Evolutionary conservation across 345 rosid genomes (phyloP), one percentile per base, ranked within the genome.

Genomic region (Hevea brasiliensis): DNA sequence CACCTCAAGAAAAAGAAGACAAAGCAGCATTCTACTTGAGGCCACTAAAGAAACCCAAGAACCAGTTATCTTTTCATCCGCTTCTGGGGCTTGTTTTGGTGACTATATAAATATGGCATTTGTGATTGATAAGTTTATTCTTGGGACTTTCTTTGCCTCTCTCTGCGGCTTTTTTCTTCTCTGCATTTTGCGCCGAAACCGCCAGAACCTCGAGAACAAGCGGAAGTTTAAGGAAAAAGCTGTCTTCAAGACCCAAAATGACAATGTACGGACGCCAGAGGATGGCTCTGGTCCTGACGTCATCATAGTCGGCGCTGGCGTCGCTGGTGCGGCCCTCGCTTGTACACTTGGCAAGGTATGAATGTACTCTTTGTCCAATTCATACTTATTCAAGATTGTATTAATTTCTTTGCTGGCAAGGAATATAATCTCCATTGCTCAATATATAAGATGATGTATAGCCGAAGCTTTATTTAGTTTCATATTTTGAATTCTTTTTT

Each of bases 281-380:
- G 63, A 56, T 26, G 82, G 24, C 17, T 41, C 74, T 3, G 83
- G 60, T 42, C 45, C 71, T 0, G 96, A 90, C 79, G 81, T 88
- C 40, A 87, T 92, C 77, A 79, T 92, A 45, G 91, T 90, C 10
- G 96, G 97, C 8, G 97, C 96, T 14, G 94, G 97, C 14, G 97
- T 92, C 20, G 96, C 96, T 15, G 97, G 97, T 17, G 83, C 96
- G 1, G 94, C 98, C 53, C 89, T 89, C 13, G 94, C 98, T 76
- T 72, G 84, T 69, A 87, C 98, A 3, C 94, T 92, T 65, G 97
- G 92, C 58, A 90, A 87, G 87, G 98, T 86, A 26, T 8, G 17
- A 9, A 6, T 59, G 41, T 1, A 1, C 18, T 29, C 17, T 41
- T 21, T 32, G 37, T 32, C 37, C 37, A 32, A 32, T 32, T 32